Evolutionary conservation across 768 basidiomycete species (phyloP).

Genomic region (Podaxis sp.): DNA sequence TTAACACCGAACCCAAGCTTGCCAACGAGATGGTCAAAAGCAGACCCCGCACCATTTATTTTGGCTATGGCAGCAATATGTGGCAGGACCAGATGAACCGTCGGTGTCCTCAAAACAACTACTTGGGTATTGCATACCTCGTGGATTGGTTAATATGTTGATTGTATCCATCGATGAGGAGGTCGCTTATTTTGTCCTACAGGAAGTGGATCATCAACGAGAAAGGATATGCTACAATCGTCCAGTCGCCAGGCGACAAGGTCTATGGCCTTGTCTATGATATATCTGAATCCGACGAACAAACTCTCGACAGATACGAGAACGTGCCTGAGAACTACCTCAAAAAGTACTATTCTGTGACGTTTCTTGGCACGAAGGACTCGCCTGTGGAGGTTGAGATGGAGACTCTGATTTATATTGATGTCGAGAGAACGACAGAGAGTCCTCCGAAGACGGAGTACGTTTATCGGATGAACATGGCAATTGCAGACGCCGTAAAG

Average conservation of each 20-base stretch:
- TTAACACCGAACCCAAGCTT: background rate
- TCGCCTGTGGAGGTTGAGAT: slow-evolving; percentile 9
- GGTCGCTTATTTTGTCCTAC: background rate
- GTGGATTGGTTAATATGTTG: slow-evolving; percentile 35
- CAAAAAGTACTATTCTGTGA: slow-evolving; percentile 33
- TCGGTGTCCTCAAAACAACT: slow-evolving; percentile 43
- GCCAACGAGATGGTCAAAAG: background rate
- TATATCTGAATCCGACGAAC: slow-evolving; percentile 39
- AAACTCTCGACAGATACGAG: slow-evolving; percentile 42
- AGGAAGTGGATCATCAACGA: slow-evolving; percentile 50
- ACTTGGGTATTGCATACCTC: slow-evolving; percentile 37
- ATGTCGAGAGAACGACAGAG: slow-evolving; percentile 28
- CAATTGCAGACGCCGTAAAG: slow-evolving; percentile 37
- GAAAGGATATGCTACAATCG: slow-evolving; percentile 43
- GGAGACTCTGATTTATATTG: slow-evolving; percentile 40
- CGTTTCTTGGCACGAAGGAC: slow-evolving; percentile 13
- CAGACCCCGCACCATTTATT: slow-evolving; percentile 30
- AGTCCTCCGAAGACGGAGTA: slow-evolving; percentile 40
- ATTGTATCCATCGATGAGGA: background rate
- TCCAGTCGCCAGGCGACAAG: slow-evolving; percentile 37
- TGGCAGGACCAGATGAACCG: slow-evolving; percentile 47
- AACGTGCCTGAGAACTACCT: slow-evolving; percentile 34
- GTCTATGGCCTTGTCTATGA: slow-evolving; percentile 44
- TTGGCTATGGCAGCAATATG: slow-evolving; percentile 51
- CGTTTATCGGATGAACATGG: slow-evolving; percentile 44